Conservation (phyloP, 2,329 filamentous ascomycete genomes). For the Monosporascus ibericus region DNA sequence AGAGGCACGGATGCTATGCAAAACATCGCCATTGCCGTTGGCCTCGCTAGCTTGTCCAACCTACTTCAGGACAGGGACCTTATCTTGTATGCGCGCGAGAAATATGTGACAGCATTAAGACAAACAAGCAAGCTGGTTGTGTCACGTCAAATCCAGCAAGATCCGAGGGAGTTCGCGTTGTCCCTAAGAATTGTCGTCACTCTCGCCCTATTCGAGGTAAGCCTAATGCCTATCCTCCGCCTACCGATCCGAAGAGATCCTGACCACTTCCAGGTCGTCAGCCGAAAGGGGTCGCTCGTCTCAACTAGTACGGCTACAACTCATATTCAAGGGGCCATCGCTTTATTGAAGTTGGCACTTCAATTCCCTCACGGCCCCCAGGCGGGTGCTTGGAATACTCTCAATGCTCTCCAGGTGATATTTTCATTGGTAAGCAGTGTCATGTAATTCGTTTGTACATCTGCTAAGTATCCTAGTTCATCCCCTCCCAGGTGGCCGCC, state of each 20-base stretch:
- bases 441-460: background rate
- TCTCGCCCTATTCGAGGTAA: constrained; percentile 57
- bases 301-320: constrained; percentile 46
- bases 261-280: constrained; percentile 23
- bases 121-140: constrained; percentile 36
- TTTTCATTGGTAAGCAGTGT: constrained; percentile 44
- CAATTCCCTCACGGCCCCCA: constrained; percentile 31
- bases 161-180: constrained; percentile 30
- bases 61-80: constrained; percentile 40
- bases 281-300: constrained; percentile 40
- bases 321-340: constrained; percentile 54
- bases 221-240: constrained; percentile 6
- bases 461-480: constrained; percentile 30
- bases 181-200: constrained; percentile 48
- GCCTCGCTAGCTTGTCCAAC: constrained; percentile 52
- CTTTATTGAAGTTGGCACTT: constrained; percentile 45
- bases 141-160: constrained; percentile 20
- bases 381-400: constrained; percentile 43
- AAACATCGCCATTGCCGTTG: constrained; percentile 50
- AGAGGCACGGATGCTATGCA: constrained; percentile 34
- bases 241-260: background rate
- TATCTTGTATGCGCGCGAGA: constrained; percentile 40
- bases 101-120: constrained; percentile 48
- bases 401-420: constrained; percentile 49
- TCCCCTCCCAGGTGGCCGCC: constrained; percentile 35